These are phyloP conservation scores for Dipteronia sinensis DNA, from an alignment of 345 rosid species.

Conservation along the genomic window DNA sequence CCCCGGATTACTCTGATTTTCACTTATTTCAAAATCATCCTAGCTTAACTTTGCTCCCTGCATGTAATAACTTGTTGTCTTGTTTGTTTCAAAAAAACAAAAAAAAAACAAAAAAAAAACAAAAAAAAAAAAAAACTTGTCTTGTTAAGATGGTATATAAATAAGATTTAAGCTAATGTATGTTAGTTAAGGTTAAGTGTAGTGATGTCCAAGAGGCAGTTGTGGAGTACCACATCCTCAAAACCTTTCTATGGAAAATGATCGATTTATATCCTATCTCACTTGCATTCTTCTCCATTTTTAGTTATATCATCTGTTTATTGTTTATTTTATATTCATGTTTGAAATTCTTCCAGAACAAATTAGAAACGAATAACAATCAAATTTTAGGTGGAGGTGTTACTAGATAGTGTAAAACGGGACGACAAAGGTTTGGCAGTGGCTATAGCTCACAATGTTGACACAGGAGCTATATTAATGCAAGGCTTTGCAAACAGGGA, in stretches of 20 bases:
- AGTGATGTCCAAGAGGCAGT: neutral
- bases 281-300: slow-evolving; percentile 5
- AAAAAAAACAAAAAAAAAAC: too few species aligned
- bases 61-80: neutral
- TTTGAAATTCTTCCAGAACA: neutral
- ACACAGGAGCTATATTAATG: slow-evolving; percentile 87
- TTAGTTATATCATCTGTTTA: neutral
- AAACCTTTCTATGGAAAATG: neutral
- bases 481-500: slow-evolving; percentile 91
- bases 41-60: slow-evolving; percentile 4
- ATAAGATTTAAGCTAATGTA: neutral
- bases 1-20: neutral
- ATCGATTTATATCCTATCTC: neutral
- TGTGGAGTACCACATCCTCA: neutral
- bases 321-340: neutral
- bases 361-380: slow-evolving; percentile 6
- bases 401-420: slow-evolving; percentile 85
- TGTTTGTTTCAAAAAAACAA: too few species aligned
- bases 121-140: too few species aligned
- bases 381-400: slow-evolving; percentile 55
- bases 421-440: slow-evolving; percentile 95
- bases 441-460: slow-evolving; percentile 92
- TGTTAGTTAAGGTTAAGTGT: neutral
- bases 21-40: neutral
- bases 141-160: neutral